These are phyloP conservation scores for Cyphellophora attinorum DNA, from an alignment of 2,329 filamentous ascomycete species.

Conservation along the genomic window DNA sequence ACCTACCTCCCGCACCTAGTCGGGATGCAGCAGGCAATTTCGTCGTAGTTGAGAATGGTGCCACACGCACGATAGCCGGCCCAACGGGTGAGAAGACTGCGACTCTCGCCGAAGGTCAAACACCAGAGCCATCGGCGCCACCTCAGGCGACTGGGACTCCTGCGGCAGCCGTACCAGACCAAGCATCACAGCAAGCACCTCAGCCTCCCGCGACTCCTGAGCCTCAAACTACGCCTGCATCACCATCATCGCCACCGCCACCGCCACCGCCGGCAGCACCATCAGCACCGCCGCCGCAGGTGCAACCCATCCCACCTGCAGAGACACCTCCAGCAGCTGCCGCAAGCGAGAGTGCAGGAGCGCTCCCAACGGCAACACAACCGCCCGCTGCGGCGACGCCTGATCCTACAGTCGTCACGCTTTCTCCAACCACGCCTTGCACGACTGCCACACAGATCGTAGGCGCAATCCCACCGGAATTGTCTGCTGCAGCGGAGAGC, in stretches of 20 bases:
- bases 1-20: not conserved
- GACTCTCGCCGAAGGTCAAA: too few relatives aligned
- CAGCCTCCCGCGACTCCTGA: not conserved
- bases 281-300: not conserved
- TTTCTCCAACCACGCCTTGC: too few relatives aligned
- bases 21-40: not conserved
- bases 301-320: not conserved
- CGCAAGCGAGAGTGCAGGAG: not conserved
- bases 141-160: too few relatives aligned
- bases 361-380: not conserved
- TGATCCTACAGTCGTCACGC: not conserved
- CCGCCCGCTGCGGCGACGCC: not conserved
- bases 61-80: not conserved
- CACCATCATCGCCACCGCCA: not conserved
- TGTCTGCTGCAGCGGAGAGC: not conserved
- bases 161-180: too few relatives aligned
- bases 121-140: too few relatives aligned
- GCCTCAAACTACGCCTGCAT: not conserved
- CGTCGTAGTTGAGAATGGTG: not conserved
- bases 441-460: not conserved
- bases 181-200: not conserved
- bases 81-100: not conserved
- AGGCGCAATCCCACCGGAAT: not conserved
- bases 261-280: not conserved
- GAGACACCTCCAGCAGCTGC: not conserved